Evolutionary conservation across 2,329 filamentous ascomycete genomes (phyloP).

Genomic region (Aspergillus spinulosporus): DNA sequence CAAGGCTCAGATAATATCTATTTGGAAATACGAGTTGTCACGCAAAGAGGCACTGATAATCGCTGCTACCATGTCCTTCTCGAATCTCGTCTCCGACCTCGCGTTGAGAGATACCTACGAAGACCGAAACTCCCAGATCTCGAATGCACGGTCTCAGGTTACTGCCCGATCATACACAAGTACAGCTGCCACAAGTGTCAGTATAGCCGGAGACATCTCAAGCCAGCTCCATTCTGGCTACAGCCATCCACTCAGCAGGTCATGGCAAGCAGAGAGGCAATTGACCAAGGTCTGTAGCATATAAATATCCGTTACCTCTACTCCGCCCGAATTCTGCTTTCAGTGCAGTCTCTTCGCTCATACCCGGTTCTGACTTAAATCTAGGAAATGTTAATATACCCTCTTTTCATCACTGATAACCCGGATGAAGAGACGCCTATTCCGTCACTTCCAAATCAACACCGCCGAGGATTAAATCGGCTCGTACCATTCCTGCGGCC

Average conservation of each 20-base stretch:
- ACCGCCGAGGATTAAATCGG: slow-evolving; percentile 83
- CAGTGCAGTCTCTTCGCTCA: too few species aligned
- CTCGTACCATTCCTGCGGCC: slow-evolving; percentile 81
- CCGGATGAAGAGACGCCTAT: slow-evolving; percentile 90
- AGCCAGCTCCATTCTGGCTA: slow-evolving; percentile 83
- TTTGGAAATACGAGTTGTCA: too few species aligned
- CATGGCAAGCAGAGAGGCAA: slow-evolving; percentile 82
- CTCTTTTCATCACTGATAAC: slow-evolving; percentile 91
- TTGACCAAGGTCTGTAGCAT: slow-evolving; percentile 69
- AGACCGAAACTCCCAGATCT: slow-evolving; percentile 47
- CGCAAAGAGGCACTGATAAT: not conserved
- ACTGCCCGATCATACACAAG: slow-evolving; percentile 48
- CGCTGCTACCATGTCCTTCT: slow-evolving; percentile 48
- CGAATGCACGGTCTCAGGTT: slow-evolving; percentile 39
- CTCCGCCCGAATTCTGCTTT: not conserved
- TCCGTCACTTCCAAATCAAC: slow-evolving; percentile 85
- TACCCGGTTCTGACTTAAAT: too few species aligned
- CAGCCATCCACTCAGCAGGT: slow-evolving; percentile 72
- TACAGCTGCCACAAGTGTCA: slow-evolving; percentile 52
- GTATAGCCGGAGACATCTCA: slow-evolving; percentile 64
- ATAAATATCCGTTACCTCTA: not conserved
- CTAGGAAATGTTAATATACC: slow-evolving; percentile 97
- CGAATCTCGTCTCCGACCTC: slow-evolving; percentile 52
- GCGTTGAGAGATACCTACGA: slow-evolving; percentile 47
- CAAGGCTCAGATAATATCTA: too few species aligned